These are phyloP conservation scores for Ormosia semicastrata DNA, from an alignment of 306 rosid genomes.

Conservation along the genomic window DNA sequence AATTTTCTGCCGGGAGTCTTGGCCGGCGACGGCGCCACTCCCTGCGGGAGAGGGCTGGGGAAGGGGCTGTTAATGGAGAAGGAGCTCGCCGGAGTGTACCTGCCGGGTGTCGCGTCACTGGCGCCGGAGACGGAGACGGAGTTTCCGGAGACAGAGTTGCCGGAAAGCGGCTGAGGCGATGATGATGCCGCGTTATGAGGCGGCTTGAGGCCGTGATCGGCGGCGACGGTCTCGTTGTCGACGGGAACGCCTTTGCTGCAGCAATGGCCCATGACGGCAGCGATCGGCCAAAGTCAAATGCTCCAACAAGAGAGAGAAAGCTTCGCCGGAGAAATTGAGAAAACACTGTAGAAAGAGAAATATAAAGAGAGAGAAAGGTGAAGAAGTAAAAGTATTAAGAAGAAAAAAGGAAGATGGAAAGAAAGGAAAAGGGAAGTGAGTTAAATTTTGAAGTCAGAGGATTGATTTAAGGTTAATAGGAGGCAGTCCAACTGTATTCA, in stretches of 20 bases:
- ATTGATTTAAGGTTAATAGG: conserved; percentile 31
- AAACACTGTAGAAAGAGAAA: conserved; percentile 2
- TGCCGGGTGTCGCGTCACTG: conserved; percentile 46
- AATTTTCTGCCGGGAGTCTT: conserved; percentile 77
- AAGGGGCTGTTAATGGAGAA: conserved; percentile 61
- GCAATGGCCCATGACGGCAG: conserved; percentile 77
- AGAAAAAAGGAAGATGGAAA: not conserved
- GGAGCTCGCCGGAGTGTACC: conserved; percentile 59
- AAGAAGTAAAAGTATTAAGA: not conserved
- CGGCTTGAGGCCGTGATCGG: conserved; percentile 29
- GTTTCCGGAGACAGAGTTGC: conserved; percentile 12
- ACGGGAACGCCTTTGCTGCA: conserved; percentile 64
- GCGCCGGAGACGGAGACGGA: conserved; percentile 8
- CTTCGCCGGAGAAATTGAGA: conserved; percentile 41
- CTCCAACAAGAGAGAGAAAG: conserved; percentile 30
- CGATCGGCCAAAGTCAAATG: conserved; percentile 44
- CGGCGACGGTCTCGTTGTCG: conserved; percentile 42
- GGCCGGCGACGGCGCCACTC: conserved; percentile 91
- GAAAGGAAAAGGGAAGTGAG: not conserved
- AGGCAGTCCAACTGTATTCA: conserved; percentile 40
- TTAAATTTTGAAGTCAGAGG: conserved; percentile 34
- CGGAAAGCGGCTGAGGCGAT: conserved; percentile 14
- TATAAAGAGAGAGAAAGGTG: not conserved
- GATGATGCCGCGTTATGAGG: not conserved
- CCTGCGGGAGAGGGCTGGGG: conserved; percentile 74